Evolutionary conservation across 2,329 filamentous ascomycete species (phyloP).

Genomic region (Claviceps fusiformis): DNA sequence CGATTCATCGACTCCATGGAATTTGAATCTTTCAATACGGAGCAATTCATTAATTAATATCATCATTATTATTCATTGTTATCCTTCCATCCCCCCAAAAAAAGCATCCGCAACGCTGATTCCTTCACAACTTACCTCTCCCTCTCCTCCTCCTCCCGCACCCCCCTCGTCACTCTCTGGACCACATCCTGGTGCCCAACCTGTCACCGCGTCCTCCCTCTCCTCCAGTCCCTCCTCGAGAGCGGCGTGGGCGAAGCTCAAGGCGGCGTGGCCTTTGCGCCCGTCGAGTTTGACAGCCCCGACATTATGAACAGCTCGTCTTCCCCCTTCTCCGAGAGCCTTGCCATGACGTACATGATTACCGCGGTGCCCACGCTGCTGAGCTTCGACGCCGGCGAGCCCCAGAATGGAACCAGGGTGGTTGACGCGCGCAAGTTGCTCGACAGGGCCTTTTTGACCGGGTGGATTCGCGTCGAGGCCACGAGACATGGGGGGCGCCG

Average conservation of each 20-base stretch:
- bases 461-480: constrained; percentile 41
- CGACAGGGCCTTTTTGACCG: constrained; percentile 34
- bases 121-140: constrained; percentile 42
- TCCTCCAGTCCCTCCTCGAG: constrained; percentile 34
- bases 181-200: constrained; percentile 44
- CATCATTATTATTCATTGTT: no score
- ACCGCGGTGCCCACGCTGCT: constrained; percentile 43
- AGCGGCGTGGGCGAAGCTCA: constrained; percentile 39
- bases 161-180: constrained; percentile 47
- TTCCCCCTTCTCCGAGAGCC: constrained; percentile 12
- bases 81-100: no score
- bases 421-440: constrained; percentile 34
- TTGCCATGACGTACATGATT: constrained; percentile 44
- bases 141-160: constrained; percentile 38
- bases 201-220: constrained; percentile 35
- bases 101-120: constrained; percentile 39
- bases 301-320: constrained; percentile 33
- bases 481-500: constrained; percentile 29
- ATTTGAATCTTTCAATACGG: no score
- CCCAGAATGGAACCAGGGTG: constrained; percentile 34
- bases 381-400: constrained; percentile 42
- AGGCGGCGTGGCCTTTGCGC: constrained; percentile 40
- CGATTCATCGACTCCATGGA: no score
- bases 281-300: constrained; percentile 42
- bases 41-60: no score